Conservation (phyloP, 139 green algal species). For the Spirogloea muscicola region DNA sequence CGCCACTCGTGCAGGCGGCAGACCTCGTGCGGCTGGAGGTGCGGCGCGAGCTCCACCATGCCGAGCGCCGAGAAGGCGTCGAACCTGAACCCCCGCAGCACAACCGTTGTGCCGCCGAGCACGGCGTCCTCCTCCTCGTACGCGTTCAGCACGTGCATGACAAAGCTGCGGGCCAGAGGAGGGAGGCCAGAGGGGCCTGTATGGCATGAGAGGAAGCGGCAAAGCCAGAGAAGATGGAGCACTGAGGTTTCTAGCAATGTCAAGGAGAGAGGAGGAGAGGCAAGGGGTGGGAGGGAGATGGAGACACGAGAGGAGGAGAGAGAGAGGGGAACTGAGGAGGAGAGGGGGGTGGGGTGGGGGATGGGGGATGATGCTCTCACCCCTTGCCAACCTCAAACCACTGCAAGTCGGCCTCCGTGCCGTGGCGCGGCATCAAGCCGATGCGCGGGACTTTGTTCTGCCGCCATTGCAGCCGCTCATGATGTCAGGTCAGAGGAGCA, state of each 20-base stretch:
- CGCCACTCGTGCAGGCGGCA: constrained; percentile 20
- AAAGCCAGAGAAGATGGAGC: too few relatives aligned
- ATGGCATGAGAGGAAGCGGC: too few relatives aligned
- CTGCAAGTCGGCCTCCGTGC: neutral
- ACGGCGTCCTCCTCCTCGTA: constrained; percentile 9
- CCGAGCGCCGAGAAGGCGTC: constrained; percentile 22
- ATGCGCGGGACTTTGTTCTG: constrained; percentile 12
- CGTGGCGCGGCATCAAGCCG: constrained; percentile 5
- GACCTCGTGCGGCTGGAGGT: neutral
- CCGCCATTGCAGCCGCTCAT: too few relatives aligned
- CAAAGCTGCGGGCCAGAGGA: neutral
- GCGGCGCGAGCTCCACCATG: constrained; percentile 7
- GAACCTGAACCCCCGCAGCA: constrained; percentile 27
- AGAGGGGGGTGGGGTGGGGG: neutral
- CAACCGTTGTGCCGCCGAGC: neutral
- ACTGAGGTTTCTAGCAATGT: too few relatives aligned
- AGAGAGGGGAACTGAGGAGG: neutral
- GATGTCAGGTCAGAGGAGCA: too few relatives aligned
- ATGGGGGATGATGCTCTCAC: constrained; percentile 2
- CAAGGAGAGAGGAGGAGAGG: neutral
- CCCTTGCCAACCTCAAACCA: constrained; percentile 9
- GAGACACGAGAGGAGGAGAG: too few relatives aligned
- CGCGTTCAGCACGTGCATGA: constrained; percentile 9
- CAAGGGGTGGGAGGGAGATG: neutral
- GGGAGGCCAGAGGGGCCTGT: too few relatives aligned